Base-by-base conservation (phyloP, 129 eudicot genomes). In the Tanacetum coccineum region DNA sequence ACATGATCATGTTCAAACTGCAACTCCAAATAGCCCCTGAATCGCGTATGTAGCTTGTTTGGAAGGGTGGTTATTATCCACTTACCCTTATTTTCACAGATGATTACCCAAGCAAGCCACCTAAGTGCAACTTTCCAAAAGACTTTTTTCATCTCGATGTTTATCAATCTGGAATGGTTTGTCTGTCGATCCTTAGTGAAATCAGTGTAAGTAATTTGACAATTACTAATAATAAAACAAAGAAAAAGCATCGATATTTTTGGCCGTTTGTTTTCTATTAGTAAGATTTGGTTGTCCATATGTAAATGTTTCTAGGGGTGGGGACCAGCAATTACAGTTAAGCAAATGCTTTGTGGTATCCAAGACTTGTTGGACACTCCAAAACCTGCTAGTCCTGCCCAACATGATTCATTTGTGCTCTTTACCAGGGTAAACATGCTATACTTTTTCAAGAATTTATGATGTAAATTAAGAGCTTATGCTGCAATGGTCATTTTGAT, bases 301-400 rank as follows among this genome's bases (percentile, higher is more conserved):
- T 13, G 45, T 9, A 15, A 8, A 82, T 96, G 65, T 96, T 96
- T 22, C n/a, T n/a, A n/a, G n/a, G n/a, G n/a, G n/a, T n/a, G n/a
- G n/a, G n/a, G n/a, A n/a, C n/a, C n/a, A n/a, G 97, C 97, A 8
- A 91, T 91, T 32, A 91, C 97, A 9, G 97, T 91, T 64, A 91
- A 87, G 62, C 97, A 91, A 83, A 87, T 91, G 57, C 81, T 91
- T 20, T 81, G 87, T 52, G 97, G 97, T n/a, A 87, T 91, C 67
- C 97, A 91, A 77, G 97, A 91, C 45, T 74, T 91, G 78, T 65
- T 91, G 81, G 94, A 91, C 75, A 81, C 85, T 73, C 97, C 97
- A 11, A 91, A 90, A 59, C 91, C 97, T 58, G 71, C 83, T 73
- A 95, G 87, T 77, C 97, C 97, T 61, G 97, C 97, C 0, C 97